Conservation (phyloP, 192 early-diverging fungal genomes). For the Coemansia sp. region DNA sequence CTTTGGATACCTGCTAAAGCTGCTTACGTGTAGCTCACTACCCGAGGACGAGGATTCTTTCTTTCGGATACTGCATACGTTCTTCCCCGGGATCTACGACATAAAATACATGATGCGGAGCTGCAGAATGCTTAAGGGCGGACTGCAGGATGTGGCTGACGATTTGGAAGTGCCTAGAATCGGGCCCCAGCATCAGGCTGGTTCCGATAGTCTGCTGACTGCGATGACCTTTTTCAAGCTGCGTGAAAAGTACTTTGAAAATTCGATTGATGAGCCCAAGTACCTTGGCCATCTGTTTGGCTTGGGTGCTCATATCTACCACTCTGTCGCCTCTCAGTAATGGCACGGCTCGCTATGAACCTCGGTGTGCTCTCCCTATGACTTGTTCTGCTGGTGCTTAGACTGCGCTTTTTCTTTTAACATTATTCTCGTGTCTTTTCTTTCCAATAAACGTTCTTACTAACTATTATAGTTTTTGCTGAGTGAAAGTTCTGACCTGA, state of each 20-base stretch:
- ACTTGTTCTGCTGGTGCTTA: constrained; percentile 23
- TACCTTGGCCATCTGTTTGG: constrained; percentile 67
- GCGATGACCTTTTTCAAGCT: constrained; percentile 99
- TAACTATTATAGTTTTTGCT: neutral
- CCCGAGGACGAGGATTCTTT: constrained; percentile 95
- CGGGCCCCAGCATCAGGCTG: constrained; percentile 98
- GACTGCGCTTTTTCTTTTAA: constrained; percentile 2
- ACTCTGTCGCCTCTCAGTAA: constrained; percentile 10
- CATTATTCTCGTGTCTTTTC: neutral
- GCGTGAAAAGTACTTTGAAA: constrained; percentile 95
- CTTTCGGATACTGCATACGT: constrained; percentile 86
- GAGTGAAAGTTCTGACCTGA: too few species aligned
- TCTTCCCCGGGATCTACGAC: constrained; percentile 99
- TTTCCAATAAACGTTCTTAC: neutral
- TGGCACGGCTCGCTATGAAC: neutral
- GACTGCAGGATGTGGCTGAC: constrained; percentile 97
- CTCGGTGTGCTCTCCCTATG: neutral
- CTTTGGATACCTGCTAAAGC: constrained; percentile 97
- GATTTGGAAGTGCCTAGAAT: constrained; percentile 90
- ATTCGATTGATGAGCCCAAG: constrained; percentile 90
- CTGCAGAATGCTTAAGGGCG: constrained; percentile 94
- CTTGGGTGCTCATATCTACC: constrained; percentile 38
- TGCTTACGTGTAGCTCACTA: constrained; percentile 85
- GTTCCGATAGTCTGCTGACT: constrained; percentile 94
- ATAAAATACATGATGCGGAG: constrained; percentile 99